Base-by-base conservation (phyloP, 139 green algal genomes). In the Micractinium conductrix region DNA sequence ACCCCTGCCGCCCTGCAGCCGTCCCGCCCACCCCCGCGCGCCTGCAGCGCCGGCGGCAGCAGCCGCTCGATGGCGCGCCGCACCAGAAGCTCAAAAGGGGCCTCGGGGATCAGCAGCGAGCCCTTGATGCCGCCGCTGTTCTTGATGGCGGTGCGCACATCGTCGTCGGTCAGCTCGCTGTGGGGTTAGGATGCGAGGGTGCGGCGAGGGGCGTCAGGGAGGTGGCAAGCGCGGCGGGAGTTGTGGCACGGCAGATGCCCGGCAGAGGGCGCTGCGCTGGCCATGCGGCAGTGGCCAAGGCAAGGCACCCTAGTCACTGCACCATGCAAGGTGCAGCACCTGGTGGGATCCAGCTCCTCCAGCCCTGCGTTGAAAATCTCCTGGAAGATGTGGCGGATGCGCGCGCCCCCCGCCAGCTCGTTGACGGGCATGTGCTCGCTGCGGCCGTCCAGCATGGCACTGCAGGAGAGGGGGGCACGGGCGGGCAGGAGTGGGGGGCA, bases 31-130 rank as follows among this genome's bases (percentile, higher is more conserved):
- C n/a, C n/a, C n/a, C n/a, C n/a, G n/a, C 92, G 89, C 84, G 88
- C 93, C 40, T 87, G 75, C 44, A 99, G 90, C 28, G 90, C 84
- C 30, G 95, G 95, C 2, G 89, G 72, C 74, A 96, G 91, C 68
- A 99, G 91, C 12, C 87, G 85, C 37, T 85, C 79, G 65, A 99
- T 95, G 17, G 92, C 90, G 4, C 93, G 87, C 7, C 96, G 87
- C 38, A 96, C 93, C 68, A 99, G 89, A 84, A 98, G 86, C 93
- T 99, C 96, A 89, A 99, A 99, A 1, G 96, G 97, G 60, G 96
- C 96, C 88, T 99, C 94, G 8, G 95, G 96, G 53, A 98, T 96
- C 21, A 98, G 85, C 79, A 98, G 89, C 19, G 88, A 78, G 70
- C 93, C 95, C 44, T 82, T 93, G 45, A 98, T 93, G 58, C 96